These are phyloP conservation scores for Pycnococcus provasolii DNA, from an alignment of 139 green algal species.

Conservation along the genomic window DNA sequence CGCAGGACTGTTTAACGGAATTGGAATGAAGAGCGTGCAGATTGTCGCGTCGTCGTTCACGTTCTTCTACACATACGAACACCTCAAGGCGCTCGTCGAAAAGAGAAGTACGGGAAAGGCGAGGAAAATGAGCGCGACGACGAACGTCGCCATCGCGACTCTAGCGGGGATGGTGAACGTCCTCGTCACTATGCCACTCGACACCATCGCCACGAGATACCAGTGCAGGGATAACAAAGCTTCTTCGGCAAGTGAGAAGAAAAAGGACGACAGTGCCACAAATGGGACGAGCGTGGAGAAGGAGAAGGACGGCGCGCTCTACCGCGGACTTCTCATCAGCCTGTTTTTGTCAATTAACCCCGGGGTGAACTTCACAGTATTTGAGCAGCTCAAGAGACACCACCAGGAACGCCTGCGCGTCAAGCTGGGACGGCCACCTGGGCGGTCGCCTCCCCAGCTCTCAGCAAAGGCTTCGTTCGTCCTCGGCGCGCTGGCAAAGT, in stretches of 20 bases:
- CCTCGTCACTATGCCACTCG: constrained; percentile 32
- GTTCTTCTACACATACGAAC: constrained; percentile 39
- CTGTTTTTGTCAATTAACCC: constrained; percentile 11
- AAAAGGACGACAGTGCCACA: constrained; percentile 1
- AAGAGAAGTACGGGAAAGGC: no score
- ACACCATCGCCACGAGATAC: constrained; percentile 12
- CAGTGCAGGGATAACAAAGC: no score
- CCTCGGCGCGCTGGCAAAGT: constrained; percentile 40
- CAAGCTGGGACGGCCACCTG: no score
- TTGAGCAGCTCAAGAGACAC: constrained; percentile 32
- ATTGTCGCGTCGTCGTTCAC: constrained; percentile 28
- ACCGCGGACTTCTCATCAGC: background rate
- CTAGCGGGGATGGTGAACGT: constrained; percentile 27
- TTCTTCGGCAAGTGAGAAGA: background rate
- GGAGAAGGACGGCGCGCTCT: constrained; percentile 1
- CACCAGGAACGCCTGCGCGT: background rate
- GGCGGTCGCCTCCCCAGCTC: constrained; percentile 2
- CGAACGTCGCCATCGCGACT: constrained; percentile 32
- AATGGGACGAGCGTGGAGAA: constrained; percentile 4
- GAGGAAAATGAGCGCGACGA: constrained; percentile 15
- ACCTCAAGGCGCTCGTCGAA: constrained; percentile 29
- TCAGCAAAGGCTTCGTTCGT: constrained; percentile 35
- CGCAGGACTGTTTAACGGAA: constrained; percentile 24
- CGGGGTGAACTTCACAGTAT: constrained; percentile 36
- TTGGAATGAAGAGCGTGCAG: constrained; percentile 33